These are phyloP conservation scores for Anisogramma anomala DNA, from an alignment of 2,329 filamentous ascomycete species.

Conservation along the genomic window DNA sequence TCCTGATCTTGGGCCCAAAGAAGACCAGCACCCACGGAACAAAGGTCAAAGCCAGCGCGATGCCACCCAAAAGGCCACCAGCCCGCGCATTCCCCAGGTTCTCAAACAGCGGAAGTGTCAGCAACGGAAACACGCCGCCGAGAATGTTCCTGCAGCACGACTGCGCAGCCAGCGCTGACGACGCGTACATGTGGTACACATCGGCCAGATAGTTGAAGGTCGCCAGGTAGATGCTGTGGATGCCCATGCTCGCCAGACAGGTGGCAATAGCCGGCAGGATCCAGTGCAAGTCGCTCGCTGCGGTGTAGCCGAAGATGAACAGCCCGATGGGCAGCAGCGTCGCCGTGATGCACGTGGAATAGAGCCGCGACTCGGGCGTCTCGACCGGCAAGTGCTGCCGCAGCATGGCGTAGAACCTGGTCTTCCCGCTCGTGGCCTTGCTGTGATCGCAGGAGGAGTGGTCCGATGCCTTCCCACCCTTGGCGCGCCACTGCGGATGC, in stretches of 20 bases:
- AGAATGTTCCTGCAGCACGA: slow-evolving; percentile 77
- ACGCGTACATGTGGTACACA: slow-evolving; percentile 74
- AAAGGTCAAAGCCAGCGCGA: slow-evolving; percentile 55
- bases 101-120: slow-evolving; percentile 62
- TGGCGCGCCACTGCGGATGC: slow-evolving; percentile 27
- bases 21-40: slow-evolving; percentile 84
- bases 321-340: slow-evolving; percentile 66
- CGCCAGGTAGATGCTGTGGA: slow-evolving; percentile 75
- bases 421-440: slow-evolving; percentile 14
- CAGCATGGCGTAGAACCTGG: slow-evolving; percentile 34
- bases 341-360: slow-evolving; percentile 69
- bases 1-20: slow-evolving; percentile 64
- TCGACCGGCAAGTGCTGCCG: slow-evolving; percentile 35
- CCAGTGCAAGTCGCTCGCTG: slow-evolving; percentile 53
- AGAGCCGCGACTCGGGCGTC: slow-evolving; percentile 66
- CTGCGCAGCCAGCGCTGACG: slow-evolving; percentile 76
- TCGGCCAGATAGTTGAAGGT: slow-evolving; percentile 92
- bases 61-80: slow-evolving; percentile 62
- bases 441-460: slow-evolving; percentile 9
- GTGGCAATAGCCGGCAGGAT: slow-evolving; percentile 60
- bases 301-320: slow-evolving; percentile 70
- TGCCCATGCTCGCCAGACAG: slow-evolving; percentile 67
- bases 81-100: slow-evolving; percentile 60
- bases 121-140: slow-evolving; percentile 68
- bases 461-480: slow-evolving; percentile 18